Evolutionary conservation across 768 basidiomycete genomes (phyloP).

Genomic region (Udeniomyces megalosporus): DNA sequence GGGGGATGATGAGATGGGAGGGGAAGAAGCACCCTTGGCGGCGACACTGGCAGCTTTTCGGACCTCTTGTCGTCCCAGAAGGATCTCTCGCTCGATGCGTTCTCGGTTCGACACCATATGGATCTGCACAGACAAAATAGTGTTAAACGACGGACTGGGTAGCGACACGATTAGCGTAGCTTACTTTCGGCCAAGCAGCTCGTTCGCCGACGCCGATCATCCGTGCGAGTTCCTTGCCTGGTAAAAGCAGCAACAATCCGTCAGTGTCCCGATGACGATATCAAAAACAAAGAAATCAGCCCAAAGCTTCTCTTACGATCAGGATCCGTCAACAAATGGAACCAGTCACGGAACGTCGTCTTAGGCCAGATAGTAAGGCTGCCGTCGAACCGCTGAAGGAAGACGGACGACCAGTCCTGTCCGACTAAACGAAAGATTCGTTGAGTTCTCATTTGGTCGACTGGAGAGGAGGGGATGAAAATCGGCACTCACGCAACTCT

Average conservation of each 20-base stretch:
- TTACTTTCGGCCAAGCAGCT: slow-evolving; percentile 94
- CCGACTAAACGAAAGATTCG: neutral
- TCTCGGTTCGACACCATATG: slow-evolving; percentile 17
- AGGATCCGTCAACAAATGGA: slow-evolving; percentile 68
- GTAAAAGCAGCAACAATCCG: too few species aligned
- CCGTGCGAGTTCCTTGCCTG: slow-evolving; percentile 51
- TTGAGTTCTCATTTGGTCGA: neutral
- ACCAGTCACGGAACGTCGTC: slow-evolving; percentile 54
- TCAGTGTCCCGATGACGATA: neutral
- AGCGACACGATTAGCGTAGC: slow-evolving; percentile 4
- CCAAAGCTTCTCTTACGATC: slow-evolving; percentile 33
- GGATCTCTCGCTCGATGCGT: slow-evolving; percentile 11
- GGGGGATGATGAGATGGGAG: neutral
- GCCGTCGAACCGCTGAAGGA: slow-evolving; percentile 45
- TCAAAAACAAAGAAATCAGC: neutral
- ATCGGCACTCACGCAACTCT: slow-evolving; percentile 49
- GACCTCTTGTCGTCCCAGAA: slow-evolving; percentile 10
- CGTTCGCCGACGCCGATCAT: slow-evolving; percentile 76
- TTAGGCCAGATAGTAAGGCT: slow-evolving; percentile 29
- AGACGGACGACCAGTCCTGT: slow-evolving; percentile 88
- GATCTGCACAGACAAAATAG: too few species aligned
- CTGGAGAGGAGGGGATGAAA: neutral
- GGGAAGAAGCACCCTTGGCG: neutral
- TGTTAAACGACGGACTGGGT: neutral
- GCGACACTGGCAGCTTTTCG: neutral